Percentiles rank a stretch among this genome's conserved stretches.
phyloP scores from a whole-genome alignment of 257 asterid species.

The Solanum sejunctum region DNA sequence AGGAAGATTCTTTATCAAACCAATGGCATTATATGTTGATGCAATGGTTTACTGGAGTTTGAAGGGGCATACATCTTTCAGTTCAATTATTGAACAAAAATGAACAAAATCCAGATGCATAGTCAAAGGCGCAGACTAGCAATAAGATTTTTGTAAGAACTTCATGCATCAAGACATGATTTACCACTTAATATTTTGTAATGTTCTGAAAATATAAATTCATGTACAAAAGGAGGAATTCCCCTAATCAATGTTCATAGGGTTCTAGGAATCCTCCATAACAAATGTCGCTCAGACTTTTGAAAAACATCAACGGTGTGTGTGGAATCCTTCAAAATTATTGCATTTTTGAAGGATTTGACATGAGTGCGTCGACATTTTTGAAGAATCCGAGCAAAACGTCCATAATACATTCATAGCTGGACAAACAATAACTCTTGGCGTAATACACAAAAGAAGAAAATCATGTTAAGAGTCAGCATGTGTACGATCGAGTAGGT shows the following conservation, averaged over 20 bases:
- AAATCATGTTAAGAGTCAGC: background rate
- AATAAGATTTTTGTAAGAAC: background rate
- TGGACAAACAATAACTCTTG: background rate
- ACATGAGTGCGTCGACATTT: too few relatives aligned
- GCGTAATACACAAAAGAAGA: background rate
- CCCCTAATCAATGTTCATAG: background rate
- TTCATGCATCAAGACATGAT: too few relatives aligned
- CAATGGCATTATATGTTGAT: background rate
- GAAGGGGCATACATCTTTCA: background rate
- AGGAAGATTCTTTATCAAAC: background rate
- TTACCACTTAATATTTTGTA: too few relatives aligned
- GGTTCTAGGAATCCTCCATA: background rate
- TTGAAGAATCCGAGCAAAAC: too few relatives aligned
- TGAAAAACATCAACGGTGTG: too few relatives aligned
- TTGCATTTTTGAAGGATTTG: too few relatives aligned
- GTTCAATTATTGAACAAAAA: background rate
- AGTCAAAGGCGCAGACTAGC: background rate
- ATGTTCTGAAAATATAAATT: background rate
- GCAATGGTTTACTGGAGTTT: background rate
- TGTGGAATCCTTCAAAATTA: too few relatives aligned
- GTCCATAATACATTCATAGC: too few relatives aligned
- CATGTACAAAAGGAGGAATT: background rate
- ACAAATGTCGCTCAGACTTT: too few relatives aligned
- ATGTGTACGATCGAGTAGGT: background rate
- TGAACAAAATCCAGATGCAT: background rate